Percentiles rank a stretch among this genome's conserved stretches.
Conservation (phyloP, 768 basidiomycete genomes). For the Cystofilobasidium ferigula region DNA sequence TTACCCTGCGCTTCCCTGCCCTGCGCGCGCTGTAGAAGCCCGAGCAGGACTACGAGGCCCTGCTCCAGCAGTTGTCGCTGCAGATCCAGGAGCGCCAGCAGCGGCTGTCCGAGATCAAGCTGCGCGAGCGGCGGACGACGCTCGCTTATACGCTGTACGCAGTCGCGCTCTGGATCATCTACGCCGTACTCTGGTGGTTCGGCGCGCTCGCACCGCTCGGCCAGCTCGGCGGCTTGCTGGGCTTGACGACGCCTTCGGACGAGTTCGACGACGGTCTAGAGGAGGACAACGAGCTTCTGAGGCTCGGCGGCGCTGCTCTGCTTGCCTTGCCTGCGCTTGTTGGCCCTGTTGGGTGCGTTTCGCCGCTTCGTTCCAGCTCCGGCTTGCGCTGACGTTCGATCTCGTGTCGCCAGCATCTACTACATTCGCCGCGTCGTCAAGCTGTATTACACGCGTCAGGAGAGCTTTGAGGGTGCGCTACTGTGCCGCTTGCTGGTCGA, state of each 20-base stretch:
- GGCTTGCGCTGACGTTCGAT: background rate
- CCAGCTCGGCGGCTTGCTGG: conserved; percentile 6
- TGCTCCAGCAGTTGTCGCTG: conserved; percentile 54
- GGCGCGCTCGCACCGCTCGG: conserved; percentile 23
- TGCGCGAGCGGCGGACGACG: conserved; percentile 68
- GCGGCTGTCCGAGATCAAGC: conserved; percentile 67
- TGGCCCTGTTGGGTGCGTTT: conserved; percentile 66
- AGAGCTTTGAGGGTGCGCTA: conserved; percentile 63
- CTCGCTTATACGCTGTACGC: conserved; percentile 68
- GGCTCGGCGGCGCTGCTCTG: conserved; percentile 35
- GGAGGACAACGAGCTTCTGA: conserved; percentile 34
- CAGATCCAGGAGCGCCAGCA: conserved; percentile 65
- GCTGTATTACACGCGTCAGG: conserved; percentile 69
- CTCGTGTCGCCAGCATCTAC: conserved; percentile 46
- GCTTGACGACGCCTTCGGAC: background rate
- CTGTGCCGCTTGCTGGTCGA: background rate
- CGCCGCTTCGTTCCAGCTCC: background rate
- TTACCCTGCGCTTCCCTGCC: no score
- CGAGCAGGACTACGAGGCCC: conserved; percentile 61
- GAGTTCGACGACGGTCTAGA: background rate
- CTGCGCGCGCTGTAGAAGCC: conserved; percentile 42
- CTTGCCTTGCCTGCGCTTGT: conserved; percentile 51
- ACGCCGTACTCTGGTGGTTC: conserved; percentile 34
- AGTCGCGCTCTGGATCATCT: conserved; percentile 55
- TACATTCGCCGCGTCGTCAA: conserved; percentile 71